Conservation (phyloP, 148 eudicot genomes). For the Cornus kousa region DNA sequence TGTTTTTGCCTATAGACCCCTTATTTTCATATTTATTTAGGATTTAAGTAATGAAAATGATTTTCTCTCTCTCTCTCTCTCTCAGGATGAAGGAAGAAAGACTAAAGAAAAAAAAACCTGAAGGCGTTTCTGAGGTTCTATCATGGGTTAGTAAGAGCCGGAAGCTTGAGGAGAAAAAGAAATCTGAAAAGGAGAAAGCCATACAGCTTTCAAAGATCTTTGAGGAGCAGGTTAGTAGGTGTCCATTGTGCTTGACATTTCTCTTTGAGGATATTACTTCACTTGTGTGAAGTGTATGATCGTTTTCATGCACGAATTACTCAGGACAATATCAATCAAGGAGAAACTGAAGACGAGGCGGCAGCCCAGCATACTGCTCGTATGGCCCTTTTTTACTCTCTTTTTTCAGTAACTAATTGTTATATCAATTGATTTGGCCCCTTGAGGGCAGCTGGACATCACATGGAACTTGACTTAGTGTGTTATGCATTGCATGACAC, state of each 20-base stretch:
- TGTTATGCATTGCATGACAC: neutral
- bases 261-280: neutral
- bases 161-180: constrained; percentile 71
- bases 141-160: constrained; percentile 90
- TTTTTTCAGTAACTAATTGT: neutral
- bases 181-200: constrained; percentile 72
- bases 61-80: neutral
- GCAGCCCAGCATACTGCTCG: constrained; percentile 34
- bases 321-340: constrained; percentile 77
- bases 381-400: constrained; percentile 18
- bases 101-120: constrained; percentile 54
- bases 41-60: neutral
- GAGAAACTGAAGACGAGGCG: constrained; percentile 52
- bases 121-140: constrained; percentile 65
- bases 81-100: constrained; percentile 84
- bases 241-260: neutral
- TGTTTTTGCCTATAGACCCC: neutral
- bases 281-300: neutral
- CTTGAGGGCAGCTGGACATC: neutral
- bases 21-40: neutral
- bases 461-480: neutral
- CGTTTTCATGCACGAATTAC: neutral
- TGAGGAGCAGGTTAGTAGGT: constrained; percentile 72
- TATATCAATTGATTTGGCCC: neutral
- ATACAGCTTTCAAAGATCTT: constrained; percentile 70